phyloP scores from a whole-genome alignment of 176 grass and related monocot species.

The Zea luxurians region DNA sequence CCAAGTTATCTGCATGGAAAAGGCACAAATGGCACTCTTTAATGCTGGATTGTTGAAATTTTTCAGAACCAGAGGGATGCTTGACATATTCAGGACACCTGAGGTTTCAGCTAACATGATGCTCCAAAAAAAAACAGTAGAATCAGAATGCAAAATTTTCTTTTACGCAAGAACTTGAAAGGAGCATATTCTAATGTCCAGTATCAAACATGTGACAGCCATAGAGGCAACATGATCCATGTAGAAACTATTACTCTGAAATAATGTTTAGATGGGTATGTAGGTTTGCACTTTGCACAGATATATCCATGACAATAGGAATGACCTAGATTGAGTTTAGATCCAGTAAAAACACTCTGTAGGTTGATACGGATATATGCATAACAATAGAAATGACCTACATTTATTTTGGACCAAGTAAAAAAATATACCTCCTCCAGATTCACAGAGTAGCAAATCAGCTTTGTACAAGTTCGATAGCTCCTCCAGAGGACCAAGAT shows the following conservation, averaged over 20 bases:
- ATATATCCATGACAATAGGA: not conserved
- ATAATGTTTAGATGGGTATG: not conserved
- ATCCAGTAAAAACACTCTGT: slow-evolving; percentile 43
- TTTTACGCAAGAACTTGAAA: not conserved
- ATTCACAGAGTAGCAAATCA: slow-evolving; percentile 97
- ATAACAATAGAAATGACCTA: too few relatives aligned
- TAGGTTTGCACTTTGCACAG: not conserved
- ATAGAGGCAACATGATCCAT: not conserved
- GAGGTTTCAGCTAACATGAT: not conserved
- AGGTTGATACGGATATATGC: not conserved
- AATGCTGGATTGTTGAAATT: not conserved
- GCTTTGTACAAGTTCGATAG: slow-evolving; percentile 81
- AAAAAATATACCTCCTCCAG: slow-evolving; percentile 81
- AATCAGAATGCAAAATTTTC: not conserved
- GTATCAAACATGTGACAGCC: not conserved
- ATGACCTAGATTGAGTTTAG: not conserved
- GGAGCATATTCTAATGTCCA: not conserved
- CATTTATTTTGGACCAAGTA: slow-evolving; percentile 12
- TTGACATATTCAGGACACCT: not conserved
- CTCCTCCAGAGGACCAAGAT: slow-evolving; percentile 90
- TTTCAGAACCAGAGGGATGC: not conserved
- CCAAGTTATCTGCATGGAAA: slow-evolving; percentile 84
- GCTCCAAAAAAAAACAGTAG: not conserved
- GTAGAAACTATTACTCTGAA: not conserved
- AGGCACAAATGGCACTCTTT: not conserved